Conservation (phyloP, 2,329 filamentous ascomycete genomes). For the Pseudopithomyces maydicus region DNA sequence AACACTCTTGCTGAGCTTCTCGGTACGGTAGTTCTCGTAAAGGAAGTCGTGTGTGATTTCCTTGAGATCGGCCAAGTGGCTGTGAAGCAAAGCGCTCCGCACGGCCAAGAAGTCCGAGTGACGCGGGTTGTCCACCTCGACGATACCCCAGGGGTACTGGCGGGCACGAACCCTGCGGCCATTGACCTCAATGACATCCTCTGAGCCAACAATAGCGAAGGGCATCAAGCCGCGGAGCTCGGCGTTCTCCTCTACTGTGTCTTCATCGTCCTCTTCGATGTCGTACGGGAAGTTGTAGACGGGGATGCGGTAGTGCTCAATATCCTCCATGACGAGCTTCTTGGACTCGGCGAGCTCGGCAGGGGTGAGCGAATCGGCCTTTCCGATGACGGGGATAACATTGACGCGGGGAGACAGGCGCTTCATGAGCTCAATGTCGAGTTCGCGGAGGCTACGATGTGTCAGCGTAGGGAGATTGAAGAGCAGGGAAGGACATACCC, state of each 20-base stretch:
- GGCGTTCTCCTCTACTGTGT: slow-evolving; percentile 98
- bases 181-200: slow-evolving; percentile 92
- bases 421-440: slow-evolving; percentile 99
- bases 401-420: slow-evolving; percentile 97
- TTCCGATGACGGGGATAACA: slow-evolving; percentile 98
- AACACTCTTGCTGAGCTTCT: slow-evolving; percentile 99
- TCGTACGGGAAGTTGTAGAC: slow-evolving; percentile 99
- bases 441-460: slow-evolving; percentile 79
- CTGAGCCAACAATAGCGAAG: slow-evolving; percentile 97
- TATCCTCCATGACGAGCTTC: slow-evolving; percentile 99
- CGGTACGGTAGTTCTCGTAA: slow-evolving; percentile 99
- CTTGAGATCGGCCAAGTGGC: slow-evolving; percentile 96
- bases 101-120: slow-evolving; percentile 99
- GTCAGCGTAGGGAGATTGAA: slow-evolving; percentile 20
- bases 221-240: slow-evolving; percentile 98
- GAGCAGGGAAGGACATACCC: slow-evolving; percentile 62
- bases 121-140: slow-evolving; percentile 98
- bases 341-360: slow-evolving; percentile 97
- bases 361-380: slow-evolving; percentile 95
- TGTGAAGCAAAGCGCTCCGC: slow-evolving; percentile 93
- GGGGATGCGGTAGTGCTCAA: slow-evolving; percentile 98
- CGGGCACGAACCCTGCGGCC: slow-evolving; percentile 90
- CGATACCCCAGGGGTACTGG: slow-evolving; percentile 98
- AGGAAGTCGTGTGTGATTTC: slow-evolving; percentile 99
- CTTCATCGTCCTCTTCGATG: slow-evolving; percentile 98